Base-by-base conservation (phyloP, 495 filamentous ascomycete species). In the Podospora pseudoanserina region DNA sequence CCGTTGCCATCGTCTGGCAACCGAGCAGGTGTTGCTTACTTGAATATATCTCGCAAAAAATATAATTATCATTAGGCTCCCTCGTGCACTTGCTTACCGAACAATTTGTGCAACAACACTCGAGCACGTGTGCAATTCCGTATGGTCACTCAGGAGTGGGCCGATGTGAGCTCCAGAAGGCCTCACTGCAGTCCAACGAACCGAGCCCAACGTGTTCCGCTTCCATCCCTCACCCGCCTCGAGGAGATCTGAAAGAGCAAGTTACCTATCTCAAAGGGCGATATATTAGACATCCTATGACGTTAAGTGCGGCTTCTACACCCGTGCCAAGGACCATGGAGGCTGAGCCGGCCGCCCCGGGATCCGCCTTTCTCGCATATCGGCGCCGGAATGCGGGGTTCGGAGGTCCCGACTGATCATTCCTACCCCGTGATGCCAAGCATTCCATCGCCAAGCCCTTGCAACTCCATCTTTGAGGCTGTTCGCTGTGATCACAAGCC, bases 321-420 rank as follows among this genome's bases (percentile, higher is more conserved):
- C 39, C 39, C 39, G 39, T 49, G 39, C 39, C 39, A 49, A 49
- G 39, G 39, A 49, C 39, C 7, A 11, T 18, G 30, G 27, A 18
- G 60, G 27, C 60, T 62, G 60, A 30, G 27, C 27, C 60, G 60
- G 60, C 18, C 18, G 16, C 27, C 26, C 60, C 60, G 23, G 60
- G 39, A n/a, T 62, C 60, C 27, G 60, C 60, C 60, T 39, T 62
- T 6, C 2, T 32, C 0, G 55, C 23, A 58, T 26, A 58, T 26
- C 55, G 55, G 55, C 55, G n/a, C 55, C 55, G 55, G 11, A 20
- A 62, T 27, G 60, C 15, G 60, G 60, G 60, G 60, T 62, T 62
- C 55, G 55, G 55, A 13, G n/a, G 23, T 58, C n/a, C 23, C 55
- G 18, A 58, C 55, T 5, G 55, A 58, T n/a, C 55, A 58, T 58